Evolutionary conservation across 352 stramenopile genomes (phyloP).

Genomic region (Saprolegnia diclina): DNA sequence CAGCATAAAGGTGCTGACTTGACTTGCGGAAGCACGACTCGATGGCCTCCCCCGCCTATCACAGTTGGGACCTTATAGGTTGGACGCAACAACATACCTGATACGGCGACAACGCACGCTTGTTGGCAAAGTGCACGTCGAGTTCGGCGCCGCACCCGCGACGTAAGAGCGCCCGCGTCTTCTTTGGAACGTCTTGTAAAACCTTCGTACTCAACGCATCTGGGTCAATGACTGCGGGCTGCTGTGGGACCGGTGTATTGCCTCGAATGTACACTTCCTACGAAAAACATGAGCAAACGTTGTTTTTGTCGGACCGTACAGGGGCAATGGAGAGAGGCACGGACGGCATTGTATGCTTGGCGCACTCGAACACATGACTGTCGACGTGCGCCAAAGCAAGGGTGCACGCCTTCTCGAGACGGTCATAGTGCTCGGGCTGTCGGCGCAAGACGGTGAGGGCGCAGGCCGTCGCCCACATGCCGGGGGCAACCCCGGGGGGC

Average conservation of each 20-base stretch:
- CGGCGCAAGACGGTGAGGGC: neutral
- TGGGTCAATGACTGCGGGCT: neutral
- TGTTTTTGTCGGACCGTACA: neutral
- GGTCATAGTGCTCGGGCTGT: slow-evolving; percentile 4
- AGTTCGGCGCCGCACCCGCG: neutral
- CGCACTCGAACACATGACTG: slow-evolving; percentile 11
- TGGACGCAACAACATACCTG: too few relatives aligned
- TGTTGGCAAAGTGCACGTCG: neutral
- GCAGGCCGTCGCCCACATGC: slow-evolving; percentile 15
- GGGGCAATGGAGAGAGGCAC: neutral
- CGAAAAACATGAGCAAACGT: neutral
- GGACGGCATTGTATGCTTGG: slow-evolving; percentile 1
- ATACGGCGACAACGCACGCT: neutral
- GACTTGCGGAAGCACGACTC: slow-evolving; percentile 10
- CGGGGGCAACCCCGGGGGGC: neutral
- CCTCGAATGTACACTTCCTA: neutral
- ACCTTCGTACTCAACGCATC: neutral
- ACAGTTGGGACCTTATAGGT: neutral
- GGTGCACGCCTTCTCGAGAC: neutral
- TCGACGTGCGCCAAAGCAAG: slow-evolving; percentile 5
- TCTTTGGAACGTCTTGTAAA: neutral
- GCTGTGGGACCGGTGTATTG: neutral
- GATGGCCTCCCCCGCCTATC: slow-evolving; percentile 4
- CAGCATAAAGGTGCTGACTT: neutral
- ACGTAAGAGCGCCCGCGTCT: neutral